Conservation (phyloP, 164 flowering plant genomes). For the Pachysandra terminalis region DNA sequence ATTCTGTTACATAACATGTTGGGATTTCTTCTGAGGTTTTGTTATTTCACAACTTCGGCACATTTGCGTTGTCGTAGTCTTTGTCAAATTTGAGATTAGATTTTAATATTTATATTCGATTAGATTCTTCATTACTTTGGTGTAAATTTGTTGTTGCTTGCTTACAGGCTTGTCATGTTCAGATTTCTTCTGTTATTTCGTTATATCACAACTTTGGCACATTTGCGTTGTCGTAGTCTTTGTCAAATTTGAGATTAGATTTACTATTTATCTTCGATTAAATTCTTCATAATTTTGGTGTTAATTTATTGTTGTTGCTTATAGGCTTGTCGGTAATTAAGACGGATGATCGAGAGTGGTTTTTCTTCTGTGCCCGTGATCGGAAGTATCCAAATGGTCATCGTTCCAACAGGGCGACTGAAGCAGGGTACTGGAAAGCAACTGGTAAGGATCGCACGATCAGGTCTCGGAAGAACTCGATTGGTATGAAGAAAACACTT, state of each 20-base stretch:
- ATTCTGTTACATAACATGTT: neutral
- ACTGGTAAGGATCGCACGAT: conserved; percentile 72
- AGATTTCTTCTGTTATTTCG: no score
- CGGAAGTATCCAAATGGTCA: conserved; percentile 69
- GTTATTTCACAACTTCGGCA: neutral
- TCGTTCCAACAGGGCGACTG: conserved; percentile 64
- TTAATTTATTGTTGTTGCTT: neutral
- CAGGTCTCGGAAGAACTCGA: conserved; percentile 28
- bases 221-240: neutral
- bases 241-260: neutral
- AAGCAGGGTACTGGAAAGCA: conserved; percentile 75
- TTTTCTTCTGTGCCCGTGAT: conserved; percentile 67
- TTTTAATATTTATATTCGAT: no score
- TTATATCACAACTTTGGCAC: neutral
- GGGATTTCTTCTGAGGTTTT: no score
- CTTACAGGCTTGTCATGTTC: conserved; percentile 54
- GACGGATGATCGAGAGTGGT: conserved; percentile 62
- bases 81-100: neutral
- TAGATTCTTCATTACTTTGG: neutral
- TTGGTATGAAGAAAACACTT: conserved; percentile 72
- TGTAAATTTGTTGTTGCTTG: neutral
- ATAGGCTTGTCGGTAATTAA: conserved; percentile 50
- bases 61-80: neutral
- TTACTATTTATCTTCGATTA: neutral
- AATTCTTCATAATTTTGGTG: neutral